These are phyloP conservation scores for Psilocybe cyanescens DNA, from an alignment of 768 basidiomycete species.

Conservation along the genomic window DNA sequence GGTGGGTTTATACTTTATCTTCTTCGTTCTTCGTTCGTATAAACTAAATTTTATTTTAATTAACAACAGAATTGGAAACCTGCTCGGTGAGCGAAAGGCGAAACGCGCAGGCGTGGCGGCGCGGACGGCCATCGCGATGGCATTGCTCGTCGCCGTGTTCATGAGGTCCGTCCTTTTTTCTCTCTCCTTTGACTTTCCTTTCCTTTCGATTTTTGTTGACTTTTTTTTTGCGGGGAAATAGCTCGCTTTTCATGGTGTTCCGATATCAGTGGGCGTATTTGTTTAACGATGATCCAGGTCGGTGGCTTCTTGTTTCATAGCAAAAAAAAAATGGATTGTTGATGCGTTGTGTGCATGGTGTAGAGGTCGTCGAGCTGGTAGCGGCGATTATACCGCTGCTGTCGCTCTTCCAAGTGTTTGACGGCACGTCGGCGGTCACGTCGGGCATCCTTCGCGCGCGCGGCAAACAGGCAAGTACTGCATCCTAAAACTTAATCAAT, in stretches of 20 bases:
- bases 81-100: constrained; percentile 81
- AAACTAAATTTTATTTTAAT: no score
- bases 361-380: constrained; percentile 61
- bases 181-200: neutral
- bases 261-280: constrained; percentile 71
- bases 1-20: constrained; percentile 45
- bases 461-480: constrained; percentile 63
- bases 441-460: constrained; percentile 82
- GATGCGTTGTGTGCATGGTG: constrained; percentile 1
- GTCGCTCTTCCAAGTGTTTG: constrained; percentile 84
- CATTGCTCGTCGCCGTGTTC: constrained; percentile 63
- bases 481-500: neutral
- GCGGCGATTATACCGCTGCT: constrained; percentile 77
- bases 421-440: constrained; percentile 70
- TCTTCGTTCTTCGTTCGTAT: neutral
- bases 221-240: constrained; percentile 23
- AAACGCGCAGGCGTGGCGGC: constrained; percentile 74
- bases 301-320: constrained; percentile 13
- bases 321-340: neutral
- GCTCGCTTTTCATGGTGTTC: constrained; percentile 60
- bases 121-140: constrained; percentile 66
- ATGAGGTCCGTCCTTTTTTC: constrained; percentile 50
- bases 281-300: constrained; percentile 72
- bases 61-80: constrained; percentile 74
- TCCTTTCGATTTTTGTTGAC: no score